Evolutionary conservation across 495 filamentous ascomycete genomes (phyloP).

Genomic region (Darksidea phi): DNA sequence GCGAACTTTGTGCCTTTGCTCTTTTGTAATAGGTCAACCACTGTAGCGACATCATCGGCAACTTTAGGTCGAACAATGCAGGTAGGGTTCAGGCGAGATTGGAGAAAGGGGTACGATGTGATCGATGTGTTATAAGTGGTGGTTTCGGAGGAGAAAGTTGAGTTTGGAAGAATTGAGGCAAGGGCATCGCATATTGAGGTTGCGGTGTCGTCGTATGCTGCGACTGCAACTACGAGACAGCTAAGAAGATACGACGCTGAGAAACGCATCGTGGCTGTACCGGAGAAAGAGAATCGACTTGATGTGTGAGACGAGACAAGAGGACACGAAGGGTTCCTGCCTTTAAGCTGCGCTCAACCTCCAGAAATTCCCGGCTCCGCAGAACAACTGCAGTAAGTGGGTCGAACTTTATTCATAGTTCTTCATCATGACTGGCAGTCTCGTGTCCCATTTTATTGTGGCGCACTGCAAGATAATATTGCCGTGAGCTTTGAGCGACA

Average conservation of each 20-base stretch:
- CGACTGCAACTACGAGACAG: not conserved
- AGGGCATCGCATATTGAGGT: constrained; percentile 9
- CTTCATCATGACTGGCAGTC: no score
- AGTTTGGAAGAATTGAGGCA: not conserved
- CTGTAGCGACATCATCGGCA: constrained; percentile 2
- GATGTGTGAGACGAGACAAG: no score
- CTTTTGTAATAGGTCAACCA: not conserved
- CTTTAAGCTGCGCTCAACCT: no score
- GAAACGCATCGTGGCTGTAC: constrained; percentile 1
- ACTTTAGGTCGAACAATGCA: constrained; percentile 5
- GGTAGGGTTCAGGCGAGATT: not conserved
- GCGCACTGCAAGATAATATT: no score
- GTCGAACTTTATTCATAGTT: no score
- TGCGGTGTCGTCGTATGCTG: not conserved
- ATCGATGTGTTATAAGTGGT: constrained; percentile 17
- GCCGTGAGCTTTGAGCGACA: no score
- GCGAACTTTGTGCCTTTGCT: constrained; percentile 24
- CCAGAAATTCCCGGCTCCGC: no score
- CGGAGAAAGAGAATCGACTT: no score
- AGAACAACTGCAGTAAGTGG: no score
- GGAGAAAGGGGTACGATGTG: constrained; percentile 13
- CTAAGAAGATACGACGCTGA: not conserved
- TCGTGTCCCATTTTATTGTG: no score
- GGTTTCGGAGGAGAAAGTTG: constrained; percentile 6
- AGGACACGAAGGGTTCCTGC: no score